Evolutionary conservation across 2,329 filamentous ascomycete genomes (phyloP), one percentile per base, ranked within the genome.

Genomic region (Madurella fahalii): DNA sequence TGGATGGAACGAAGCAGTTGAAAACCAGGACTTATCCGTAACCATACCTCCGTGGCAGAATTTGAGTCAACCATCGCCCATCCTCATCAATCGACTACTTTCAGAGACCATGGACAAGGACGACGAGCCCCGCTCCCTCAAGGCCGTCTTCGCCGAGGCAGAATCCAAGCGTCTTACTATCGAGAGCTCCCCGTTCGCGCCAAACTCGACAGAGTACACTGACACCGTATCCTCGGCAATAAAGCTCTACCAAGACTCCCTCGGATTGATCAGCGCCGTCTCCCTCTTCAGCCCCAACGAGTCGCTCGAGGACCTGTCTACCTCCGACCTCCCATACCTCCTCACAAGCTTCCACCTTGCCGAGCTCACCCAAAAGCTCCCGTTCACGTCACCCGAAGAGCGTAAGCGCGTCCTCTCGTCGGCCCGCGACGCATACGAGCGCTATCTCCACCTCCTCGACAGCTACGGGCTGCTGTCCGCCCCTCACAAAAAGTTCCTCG

Each of bases 271-370:
- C 60, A 77, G 83, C 61, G 79, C 83, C 56, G 77, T 94, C 25
- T 86, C 89, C 0, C 77, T 99, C 50, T 97, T 97, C 79, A 96
- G 90, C 63, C 79, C 85, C 37, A 99, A 99, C 71, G 94, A 99
- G 71, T 81, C 82, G 1, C 72, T 93, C 40, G 94, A 99, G 58
- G 94, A 99, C 72, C 75, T 96, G 32, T 77, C 89, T 13, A 95
- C 93, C 1, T 79, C 81, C n/a, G 86, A 95, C 65, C 74, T 99
- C 32, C 90, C 90, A 73, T 95, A 93, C 69, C 80, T 99, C 58
- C 80, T 90, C 18, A 81, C 92, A 58, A 80, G 87, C 70, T 90
- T 86, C 70, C 82, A 86, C 65, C 76, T 94, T 50, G 93, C 91
- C 34, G 91, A 96, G 67, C 79, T 96, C 12, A 75, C 87, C 39